Evolutionary conservation across 2,329 filamentous ascomycete species (phyloP).

Genomic region (Aureobasidium zeae): DNA sequence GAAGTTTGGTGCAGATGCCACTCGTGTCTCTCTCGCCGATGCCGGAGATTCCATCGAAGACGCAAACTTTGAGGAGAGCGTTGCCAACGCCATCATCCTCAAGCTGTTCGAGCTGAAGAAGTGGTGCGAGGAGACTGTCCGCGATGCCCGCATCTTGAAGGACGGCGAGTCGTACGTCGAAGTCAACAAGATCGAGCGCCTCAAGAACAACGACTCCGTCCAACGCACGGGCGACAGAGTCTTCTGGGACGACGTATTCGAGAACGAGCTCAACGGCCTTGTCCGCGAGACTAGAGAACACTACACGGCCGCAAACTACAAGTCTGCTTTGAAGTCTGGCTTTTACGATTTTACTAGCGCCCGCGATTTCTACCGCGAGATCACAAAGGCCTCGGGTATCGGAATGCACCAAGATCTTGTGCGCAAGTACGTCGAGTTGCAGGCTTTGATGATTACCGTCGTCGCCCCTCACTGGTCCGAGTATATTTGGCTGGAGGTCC

Average conservation of each 20-base stretch:
- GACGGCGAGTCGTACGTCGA: constrained; percentile 35
- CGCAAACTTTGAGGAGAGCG: constrained; percentile 93
- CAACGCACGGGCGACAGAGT: constrained; percentile 66
- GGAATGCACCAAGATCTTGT: constrained; percentile 80
- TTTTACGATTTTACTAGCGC: constrained; percentile 88
- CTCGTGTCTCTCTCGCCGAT: constrained; percentile 83
- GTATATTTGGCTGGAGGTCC: constrained; percentile 85
- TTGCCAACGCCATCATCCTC: constrained; percentile 85
- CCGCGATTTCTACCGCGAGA: constrained; percentile 84
- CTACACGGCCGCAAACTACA: constrained; percentile 73
- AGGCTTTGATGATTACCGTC: constrained; percentile 71
- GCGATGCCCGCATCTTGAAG: constrained; percentile 45
- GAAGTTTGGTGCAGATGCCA: constrained; percentile 93
- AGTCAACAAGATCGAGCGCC: constrained; percentile 34
- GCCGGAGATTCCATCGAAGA: constrained; percentile 90
- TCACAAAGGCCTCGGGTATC: constrained; percentile 63
- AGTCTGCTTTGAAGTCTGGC: constrained; percentile 70
- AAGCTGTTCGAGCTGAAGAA: constrained; percentile 74
- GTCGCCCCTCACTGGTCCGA: constrained; percentile 92
- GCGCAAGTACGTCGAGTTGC: constrained; percentile 72
- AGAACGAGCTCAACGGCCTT: constrained; percentile 82
- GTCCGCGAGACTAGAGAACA: constrained; percentile 70
- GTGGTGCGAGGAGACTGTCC: constrained; percentile 81
- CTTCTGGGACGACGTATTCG: constrained; percentile 82
- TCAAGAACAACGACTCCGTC: constrained; percentile 46